Percentiles rank a stretch among this genome's conserved stretches.
phyloP scores from a whole-genome alignment of 176 grass and related monocot species.

The Microstegium vimineum region DNA sequence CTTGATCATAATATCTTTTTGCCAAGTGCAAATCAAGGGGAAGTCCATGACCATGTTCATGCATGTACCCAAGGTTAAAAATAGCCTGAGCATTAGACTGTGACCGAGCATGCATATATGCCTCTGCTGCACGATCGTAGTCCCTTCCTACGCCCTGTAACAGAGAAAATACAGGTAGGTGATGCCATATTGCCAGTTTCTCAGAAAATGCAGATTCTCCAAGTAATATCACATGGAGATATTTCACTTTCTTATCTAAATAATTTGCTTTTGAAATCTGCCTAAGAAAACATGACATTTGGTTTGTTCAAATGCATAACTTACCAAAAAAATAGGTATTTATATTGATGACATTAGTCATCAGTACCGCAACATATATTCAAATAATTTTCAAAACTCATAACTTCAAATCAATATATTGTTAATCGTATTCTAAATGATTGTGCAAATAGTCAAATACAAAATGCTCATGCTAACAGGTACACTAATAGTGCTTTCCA shows the following conservation, averaged over 20 bases:
- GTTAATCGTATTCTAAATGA: background rate
- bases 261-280: background rate
- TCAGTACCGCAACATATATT: background rate
- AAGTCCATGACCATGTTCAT: constrained; percentile 91
- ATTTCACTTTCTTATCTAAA: constrained; percentile 1
- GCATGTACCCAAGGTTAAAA: constrained; percentile 97
- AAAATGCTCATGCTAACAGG: background rate
- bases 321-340: background rate
- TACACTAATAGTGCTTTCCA: background rate
- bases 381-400: background rate
- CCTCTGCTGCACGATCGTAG: constrained; percentile 84
- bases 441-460: background rate
- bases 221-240: background rate
- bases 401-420: background rate
- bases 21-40: constrained; percentile 86
- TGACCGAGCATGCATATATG: constrained; percentile 89
- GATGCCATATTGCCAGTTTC: background rate
- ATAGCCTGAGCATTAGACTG: constrained; percentile 97
- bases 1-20: constrained; percentile 97
- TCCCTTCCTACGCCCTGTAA: constrained; percentile 79
- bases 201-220: background rate
- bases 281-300: background rate
- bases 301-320: background rate
- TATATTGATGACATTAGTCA: constrained; percentile 6
- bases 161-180: constrained; percentile 20